A percentile compares a stretch with the other conserved stretches of the same genome.
phyloP scores from a whole-genome alignment of 2,329 filamentous ascomycete genomes.

The Botrytis hyacinthi region DNA sequence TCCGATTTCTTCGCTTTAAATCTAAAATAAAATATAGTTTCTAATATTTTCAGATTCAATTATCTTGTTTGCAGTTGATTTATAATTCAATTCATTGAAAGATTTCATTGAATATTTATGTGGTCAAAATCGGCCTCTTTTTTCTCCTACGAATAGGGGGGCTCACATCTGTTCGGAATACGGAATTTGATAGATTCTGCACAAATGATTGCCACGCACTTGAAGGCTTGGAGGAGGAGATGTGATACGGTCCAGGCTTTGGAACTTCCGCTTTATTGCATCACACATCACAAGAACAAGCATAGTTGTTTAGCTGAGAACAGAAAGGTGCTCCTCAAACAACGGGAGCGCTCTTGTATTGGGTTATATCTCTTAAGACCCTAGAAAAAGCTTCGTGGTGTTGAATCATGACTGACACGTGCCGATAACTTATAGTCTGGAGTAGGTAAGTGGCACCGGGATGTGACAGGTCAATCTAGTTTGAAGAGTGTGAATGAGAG shows the following conservation, averaged over 20 bases:
- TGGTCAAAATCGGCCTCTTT: too few relatives aligned
- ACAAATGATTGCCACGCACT: not conserved
- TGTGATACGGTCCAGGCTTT: not conserved
- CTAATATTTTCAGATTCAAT: too few relatives aligned
- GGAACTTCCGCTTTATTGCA: not conserved
- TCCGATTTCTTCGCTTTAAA: too few relatives aligned
- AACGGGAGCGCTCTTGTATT: not conserved
- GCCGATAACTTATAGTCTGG: not conserved
- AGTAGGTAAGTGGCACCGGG: not conserved
- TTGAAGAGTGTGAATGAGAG: not conserved
- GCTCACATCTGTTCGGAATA: not conserved
- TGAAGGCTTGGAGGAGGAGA: not conserved
- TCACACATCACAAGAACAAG: not conserved
- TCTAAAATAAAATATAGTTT: too few relatives aligned
- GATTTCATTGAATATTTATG: too few relatives aligned
- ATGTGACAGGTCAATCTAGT: not conserved
- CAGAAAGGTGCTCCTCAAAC: too few relatives aligned
- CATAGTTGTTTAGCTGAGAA: not conserved
- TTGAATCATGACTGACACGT: not conserved
- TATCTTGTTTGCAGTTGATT: too few relatives aligned
- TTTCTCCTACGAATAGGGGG: too few relatives aligned
- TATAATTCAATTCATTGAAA: too few relatives aligned
- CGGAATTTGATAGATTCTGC: not conserved
- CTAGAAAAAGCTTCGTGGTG: not conserved
- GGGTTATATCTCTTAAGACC: not conserved